phyloP scores from a whole-genome alignment of 2,329 filamentous ascomycete genomes.

The Neurospora crassa region DNA sequence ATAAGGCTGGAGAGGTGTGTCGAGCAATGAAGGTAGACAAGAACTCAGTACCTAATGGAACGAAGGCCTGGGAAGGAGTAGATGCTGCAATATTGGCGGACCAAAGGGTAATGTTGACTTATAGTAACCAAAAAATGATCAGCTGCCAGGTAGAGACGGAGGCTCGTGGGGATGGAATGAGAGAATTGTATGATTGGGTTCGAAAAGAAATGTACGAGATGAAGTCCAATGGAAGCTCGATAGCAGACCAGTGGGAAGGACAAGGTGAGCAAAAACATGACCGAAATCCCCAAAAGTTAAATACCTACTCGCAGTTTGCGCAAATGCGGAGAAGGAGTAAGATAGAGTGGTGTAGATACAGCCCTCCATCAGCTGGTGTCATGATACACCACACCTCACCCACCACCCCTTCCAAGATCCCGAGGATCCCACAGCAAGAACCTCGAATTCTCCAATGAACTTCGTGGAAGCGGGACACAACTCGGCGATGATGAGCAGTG shows the following conservation, averaged over 20 bases:
- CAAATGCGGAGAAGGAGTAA: slow-evolving; percentile 16
- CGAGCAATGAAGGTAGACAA: background rate
- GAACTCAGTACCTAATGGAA: slow-evolving; percentile 2
- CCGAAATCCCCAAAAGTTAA: slow-evolving; percentile 4
- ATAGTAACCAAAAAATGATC: background rate
- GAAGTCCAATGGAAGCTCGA: background rate
- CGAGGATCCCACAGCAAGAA: slow-evolving; percentile 4
- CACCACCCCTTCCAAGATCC: slow-evolving; percentile 1
- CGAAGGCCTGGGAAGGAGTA: background rate
- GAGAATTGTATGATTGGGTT: background rate
- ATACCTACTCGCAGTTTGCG: slow-evolving; percentile 13
- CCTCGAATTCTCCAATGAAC: slow-evolving; percentile 17
- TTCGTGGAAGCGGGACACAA: slow-evolving; percentile 6
- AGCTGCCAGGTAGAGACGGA: background rate
- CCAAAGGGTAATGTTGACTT: background rate
- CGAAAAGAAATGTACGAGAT: background rate
- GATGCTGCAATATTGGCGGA: background rate
- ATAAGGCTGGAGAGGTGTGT: background rate
- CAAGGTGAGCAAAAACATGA: background rate
- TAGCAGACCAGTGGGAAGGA: background rate
- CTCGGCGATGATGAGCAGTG: slow-evolving; percentile 9
- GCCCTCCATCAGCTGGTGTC: background rate
- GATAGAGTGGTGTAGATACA: slow-evolving; percentile 7
- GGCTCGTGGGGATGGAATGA: background rate
- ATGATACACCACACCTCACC: slow-evolving; percentile 1